phyloP scores from a whole-genome alignment of 495 filamentous ascomycete species.

The Aspergillus carlsbadensis region DNA sequence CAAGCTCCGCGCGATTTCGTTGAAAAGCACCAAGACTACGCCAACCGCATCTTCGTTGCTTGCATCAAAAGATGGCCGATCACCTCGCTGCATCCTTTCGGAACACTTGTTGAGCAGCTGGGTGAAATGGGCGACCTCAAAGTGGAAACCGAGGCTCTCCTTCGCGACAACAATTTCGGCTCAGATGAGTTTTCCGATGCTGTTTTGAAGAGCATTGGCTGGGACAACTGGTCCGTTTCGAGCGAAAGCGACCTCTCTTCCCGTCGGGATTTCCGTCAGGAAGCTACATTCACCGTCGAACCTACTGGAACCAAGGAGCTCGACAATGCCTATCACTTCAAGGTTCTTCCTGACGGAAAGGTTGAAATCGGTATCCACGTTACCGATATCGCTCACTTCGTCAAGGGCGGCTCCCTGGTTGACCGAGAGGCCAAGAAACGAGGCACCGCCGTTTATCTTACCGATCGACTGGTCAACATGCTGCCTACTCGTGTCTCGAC shows the following conservation, averaged over 20 bases:
- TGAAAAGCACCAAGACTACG: constrained; percentile 96
- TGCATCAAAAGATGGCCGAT: constrained; percentile 99
- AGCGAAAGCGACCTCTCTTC: constrained; percentile 76
- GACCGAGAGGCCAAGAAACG: constrained; percentile 98
- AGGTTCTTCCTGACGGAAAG: constrained; percentile 73
- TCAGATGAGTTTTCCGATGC: constrained; percentile 98
- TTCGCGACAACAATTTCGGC: constrained; percentile 97
- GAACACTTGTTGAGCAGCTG: constrained; percentile 94
- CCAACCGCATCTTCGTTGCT: constrained; percentile 95
- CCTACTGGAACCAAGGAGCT: constrained; percentile 79
- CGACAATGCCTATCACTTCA: constrained; percentile 90
- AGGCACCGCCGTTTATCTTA: constrained; percentile 90
- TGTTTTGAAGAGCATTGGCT: constrained; percentile 86
- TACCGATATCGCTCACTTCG: constrained; percentile 92
- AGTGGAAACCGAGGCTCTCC: constrained; percentile 94
- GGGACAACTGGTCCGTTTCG: constrained; percentile 84
- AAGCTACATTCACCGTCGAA: constrained; percentile 90
- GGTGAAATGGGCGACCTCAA: constrained; percentile 96
- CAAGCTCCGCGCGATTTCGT: constrained; percentile 97
- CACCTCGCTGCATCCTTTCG: constrained; percentile 97
- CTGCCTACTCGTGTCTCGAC: constrained; percentile 79
- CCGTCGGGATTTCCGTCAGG: constrained; percentile 87
- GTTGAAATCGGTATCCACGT: constrained; percentile 96
- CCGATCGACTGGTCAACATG: constrained; percentile 89
- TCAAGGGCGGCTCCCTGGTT: constrained; percentile 92